Conservation (phyloP, 2,329 filamentous ascomycete genomes). For the Cladosporium cucumerinum region DNA sequence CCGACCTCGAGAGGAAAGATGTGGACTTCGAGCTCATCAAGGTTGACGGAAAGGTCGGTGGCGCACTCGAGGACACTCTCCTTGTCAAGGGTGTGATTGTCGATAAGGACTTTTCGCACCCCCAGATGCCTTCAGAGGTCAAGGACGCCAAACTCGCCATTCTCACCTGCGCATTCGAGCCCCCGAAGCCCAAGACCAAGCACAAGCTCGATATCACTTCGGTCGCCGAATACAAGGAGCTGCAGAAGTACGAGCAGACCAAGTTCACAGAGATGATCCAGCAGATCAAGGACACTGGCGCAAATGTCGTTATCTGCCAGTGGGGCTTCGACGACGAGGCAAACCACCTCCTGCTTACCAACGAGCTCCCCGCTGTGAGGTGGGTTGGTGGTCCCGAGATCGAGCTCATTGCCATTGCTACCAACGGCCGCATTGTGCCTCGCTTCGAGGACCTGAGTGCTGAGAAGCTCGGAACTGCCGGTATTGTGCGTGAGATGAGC, state of each 20-base stretch:
- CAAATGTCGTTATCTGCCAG: constrained; percentile 96
- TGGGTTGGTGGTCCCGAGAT: constrained; percentile 99
- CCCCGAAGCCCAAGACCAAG: constrained; percentile 99
- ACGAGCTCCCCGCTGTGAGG: constrained; percentile 89
- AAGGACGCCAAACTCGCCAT: constrained; percentile 95
- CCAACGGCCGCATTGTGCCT: constrained; percentile 95
- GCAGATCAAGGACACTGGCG: constrained; percentile 94
- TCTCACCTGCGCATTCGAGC: constrained; percentile 95
- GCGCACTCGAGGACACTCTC: constrained; percentile 85
- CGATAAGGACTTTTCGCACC: constrained; percentile 99
- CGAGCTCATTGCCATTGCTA: constrained; percentile 96
- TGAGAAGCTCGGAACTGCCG: constrained; percentile 87
- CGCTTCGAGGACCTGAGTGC: constrained; percentile 90
- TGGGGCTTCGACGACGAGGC: constrained; percentile 99
- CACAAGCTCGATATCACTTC: constrained; percentile 97
- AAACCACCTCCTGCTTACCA: constrained; percentile 94
- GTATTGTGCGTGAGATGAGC: constrained; percentile 87
- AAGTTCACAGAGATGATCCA: constrained; percentile 99
- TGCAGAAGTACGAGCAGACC: constrained; percentile 90
- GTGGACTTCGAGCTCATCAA: constrained; percentile 99
- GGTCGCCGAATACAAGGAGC: constrained; percentile 96
- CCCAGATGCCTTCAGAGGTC: constrained; percentile 97
- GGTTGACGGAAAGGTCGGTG: constrained; percentile 97
- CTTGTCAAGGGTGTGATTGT: constrained; percentile 97
- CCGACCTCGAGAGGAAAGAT: constrained; percentile 91